Base-by-base conservation (phyloP, 1,284 basidiomycete genomes). In the Austropuccinia psidii region DNA sequence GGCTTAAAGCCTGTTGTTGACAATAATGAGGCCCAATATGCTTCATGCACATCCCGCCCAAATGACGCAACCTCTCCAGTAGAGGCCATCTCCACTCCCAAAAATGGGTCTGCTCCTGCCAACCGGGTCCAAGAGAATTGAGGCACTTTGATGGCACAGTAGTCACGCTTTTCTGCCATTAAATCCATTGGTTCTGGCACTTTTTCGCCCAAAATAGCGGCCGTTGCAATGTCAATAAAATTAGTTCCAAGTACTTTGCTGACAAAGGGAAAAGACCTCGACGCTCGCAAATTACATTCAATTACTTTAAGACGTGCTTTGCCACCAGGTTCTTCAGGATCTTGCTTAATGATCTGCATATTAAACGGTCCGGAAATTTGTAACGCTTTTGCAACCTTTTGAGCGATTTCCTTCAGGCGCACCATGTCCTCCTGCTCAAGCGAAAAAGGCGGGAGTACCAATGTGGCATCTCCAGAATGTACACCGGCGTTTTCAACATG, bases 401-500 rank as follows among this genome's bases (percentile, higher is more conserved):
- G 87, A 0, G 95, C 92, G 76, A 98, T 97, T 66, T 85, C 85
- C 84, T 97, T 98, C 76, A 97, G 84, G 74, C 93, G 90, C 15
- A 84, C 84, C 83, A 98, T 88, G 79, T 98, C 95, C 50, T 82
- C 79, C 54, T 87, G 83, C 74, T 83, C 82, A 50, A 98, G 85
- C 1, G 92, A 91, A 84, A 92, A 90, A 8, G 96, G 96, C n/a
- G 96, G 96, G 21, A 98, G 87, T 75, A 98, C 93, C 73, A 98
- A 87, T 0, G 95, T 98, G 19, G 96, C 96, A 80, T 98, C 96
- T 74, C 96, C 96, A 73, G 96, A 98, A 83, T 98, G 95, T 17
- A 98, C 93, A 82, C 96, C 95, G 17, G 96, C 96, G 79, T 97
- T 94, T 84, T 99, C 96, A 77, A 99, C 93, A 81, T 99, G 95